Conservation (phyloP, 169 alveolate species). For the Miamiensis avidus region DNA sequence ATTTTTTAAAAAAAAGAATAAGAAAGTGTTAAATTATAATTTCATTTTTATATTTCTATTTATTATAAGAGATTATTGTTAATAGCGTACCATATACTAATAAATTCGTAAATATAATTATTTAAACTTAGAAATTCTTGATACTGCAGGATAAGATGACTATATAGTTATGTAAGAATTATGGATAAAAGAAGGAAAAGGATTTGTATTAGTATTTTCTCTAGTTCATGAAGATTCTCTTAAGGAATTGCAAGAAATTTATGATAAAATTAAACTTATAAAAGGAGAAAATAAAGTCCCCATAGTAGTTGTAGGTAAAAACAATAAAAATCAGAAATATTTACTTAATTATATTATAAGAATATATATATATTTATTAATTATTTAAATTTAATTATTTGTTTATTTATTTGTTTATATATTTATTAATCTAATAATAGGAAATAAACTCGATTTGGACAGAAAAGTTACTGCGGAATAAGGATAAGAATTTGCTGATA, state of each 20-base stretch:
- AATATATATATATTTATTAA: too few relatives aligned
- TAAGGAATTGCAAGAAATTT: neutral
- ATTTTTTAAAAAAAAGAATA: too few relatives aligned
- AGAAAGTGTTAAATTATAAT: too few relatives aligned
- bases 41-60: too few relatives aligned
- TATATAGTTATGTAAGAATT: conserved; percentile 22
- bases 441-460: neutral
- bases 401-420: too few relatives aligned
- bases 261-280: too few relatives aligned
- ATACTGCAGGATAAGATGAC: conserved; percentile 51
- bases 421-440: too few relatives aligned
- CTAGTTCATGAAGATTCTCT: conserved; percentile 30
- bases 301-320: neutral
- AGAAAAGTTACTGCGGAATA: neutral
- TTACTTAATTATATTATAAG: neutral
- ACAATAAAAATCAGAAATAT: neutral
- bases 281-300: neutral
- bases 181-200: conserved; percentile 30
- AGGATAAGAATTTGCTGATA: neutral
- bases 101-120: neutral
- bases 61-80: neutral
- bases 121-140: conserved; percentile 40
- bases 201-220: conserved; percentile 44
- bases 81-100: neutral
- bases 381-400: too few relatives aligned